These are phyloP conservation scores for Trypanosoma brucei DNA, from an alignment of 208 protist species.

Conservation along the genomic window DNA sequence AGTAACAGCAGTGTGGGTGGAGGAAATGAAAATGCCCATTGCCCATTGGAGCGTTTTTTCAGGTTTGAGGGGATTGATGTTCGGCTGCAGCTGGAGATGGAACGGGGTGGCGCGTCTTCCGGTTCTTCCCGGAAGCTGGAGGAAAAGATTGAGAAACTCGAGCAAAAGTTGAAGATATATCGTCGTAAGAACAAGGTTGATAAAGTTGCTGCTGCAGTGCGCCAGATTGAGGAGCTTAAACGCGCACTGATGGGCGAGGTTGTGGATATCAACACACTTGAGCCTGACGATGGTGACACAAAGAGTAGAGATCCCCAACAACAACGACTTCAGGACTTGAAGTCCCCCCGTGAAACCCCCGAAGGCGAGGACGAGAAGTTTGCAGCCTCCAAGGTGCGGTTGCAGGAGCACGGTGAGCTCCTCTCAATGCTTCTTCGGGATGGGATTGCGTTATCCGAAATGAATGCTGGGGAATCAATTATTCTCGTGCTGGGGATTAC, in stretches of 20 bases:
- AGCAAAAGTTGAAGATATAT: conserved; percentile 88
- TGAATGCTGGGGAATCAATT: conserved; percentile 70
- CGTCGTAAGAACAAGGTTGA: conserved; percentile 83
- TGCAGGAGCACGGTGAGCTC: conserved; percentile 42
- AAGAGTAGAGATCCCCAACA: conserved; percentile 16
- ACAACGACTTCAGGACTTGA: conserved; percentile 13
- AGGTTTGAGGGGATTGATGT: conserved; percentile 73
- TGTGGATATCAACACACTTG: conserved; percentile 33
- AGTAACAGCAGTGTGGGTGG: not conserved
- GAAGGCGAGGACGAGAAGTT: conserved; percentile 57
- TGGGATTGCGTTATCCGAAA: conserved; percentile 66
- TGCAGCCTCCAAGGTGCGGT: conserved; percentile 22
- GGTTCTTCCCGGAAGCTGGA: conserved; percentile 73
- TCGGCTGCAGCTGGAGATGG: conserved; percentile 66
- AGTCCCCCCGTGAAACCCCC: conserved; percentile 40
- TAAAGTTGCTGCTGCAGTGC: conserved; percentile 52
- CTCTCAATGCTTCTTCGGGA: conserved; percentile 49
- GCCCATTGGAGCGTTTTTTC: conserved; percentile 28
- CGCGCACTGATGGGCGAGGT: conserved; percentile 64
- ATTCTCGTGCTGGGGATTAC: conserved; percentile 54
- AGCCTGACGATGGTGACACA: not conserved
- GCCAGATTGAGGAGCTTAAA: conserved; percentile 58
- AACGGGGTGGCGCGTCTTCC: conserved; percentile 48
- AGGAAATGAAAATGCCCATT: not conserved
- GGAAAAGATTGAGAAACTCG: conserved; percentile 85